Conservation (phyloP, 805 yeast genomes). For the Myxozyma udenii region DNA sequence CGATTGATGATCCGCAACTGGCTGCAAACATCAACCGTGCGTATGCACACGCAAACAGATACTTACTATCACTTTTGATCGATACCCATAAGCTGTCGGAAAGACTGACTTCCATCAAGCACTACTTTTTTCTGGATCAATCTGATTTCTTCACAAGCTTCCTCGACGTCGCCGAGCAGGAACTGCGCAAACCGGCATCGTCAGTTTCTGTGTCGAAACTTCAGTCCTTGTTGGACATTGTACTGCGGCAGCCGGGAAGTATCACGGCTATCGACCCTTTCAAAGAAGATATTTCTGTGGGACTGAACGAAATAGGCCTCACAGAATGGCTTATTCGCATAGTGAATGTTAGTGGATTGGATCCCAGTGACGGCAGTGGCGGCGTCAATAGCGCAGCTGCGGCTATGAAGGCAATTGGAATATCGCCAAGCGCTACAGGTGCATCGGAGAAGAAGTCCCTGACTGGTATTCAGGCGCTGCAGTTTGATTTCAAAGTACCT, state of each 20-base stretch:
- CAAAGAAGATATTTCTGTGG: constrained; percentile 38
- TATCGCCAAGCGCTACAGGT: constrained; percentile 7
- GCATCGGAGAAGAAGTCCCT: constrained; percentile 26
- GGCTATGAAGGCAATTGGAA: constrained; percentile 13
- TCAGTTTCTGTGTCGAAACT: constrained; percentile 36
- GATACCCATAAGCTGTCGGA: constrained; percentile 55
- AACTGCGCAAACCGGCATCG: constrained; percentile 46
- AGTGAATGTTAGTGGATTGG: constrained; percentile 39
- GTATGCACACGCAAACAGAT: constrained; percentile 62
- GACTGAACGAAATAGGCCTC: constrained; percentile 36
- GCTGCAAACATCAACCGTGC: constrained; percentile 57
- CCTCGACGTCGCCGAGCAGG: constrained; percentile 50
- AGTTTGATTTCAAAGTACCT: constrained; percentile 53
- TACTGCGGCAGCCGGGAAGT: constrained; percentile 42
- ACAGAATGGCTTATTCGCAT: constrained; percentile 40
- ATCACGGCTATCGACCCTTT: constrained; percentile 40
- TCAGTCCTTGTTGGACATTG: constrained; percentile 41
- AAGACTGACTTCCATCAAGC: constrained; percentile 52
- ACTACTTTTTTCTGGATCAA: constrained; percentile 55
- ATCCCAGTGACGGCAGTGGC: constrained; percentile 30
- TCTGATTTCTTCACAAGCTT: constrained; percentile 54
- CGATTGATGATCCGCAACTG: constrained; percentile 37
- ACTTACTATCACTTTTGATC: constrained; percentile 55
- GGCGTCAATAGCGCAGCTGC: constrained; percentile 16
- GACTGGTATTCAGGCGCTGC: constrained; percentile 39